phyloP scores from a whole-genome alignment of 208 protist genomes.

The Acanthamoeba divionensis region DNA sequence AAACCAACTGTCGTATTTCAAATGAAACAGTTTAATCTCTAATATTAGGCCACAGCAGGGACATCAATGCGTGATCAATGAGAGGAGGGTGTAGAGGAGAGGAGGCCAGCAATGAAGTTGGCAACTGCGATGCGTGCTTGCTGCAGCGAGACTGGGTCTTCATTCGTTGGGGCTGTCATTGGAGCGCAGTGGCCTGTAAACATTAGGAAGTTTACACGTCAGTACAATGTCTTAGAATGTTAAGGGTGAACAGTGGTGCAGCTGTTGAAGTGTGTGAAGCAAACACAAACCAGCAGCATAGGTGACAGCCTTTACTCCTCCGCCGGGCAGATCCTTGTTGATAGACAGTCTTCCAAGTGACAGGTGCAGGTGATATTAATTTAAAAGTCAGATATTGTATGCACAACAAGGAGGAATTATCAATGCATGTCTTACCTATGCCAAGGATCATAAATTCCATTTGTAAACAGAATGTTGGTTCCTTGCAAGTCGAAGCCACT shows the following conservation, averaged over 20 bases:
- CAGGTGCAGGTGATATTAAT: too few species aligned
- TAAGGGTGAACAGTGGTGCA: neutral
- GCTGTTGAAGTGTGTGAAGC: neutral
- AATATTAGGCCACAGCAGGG: too few species aligned
- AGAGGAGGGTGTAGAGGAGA: neutral
- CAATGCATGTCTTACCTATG: too few species aligned
- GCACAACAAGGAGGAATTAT: too few species aligned
- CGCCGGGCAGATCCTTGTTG: neutral
- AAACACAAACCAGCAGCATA: neutral
- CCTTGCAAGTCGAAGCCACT: neutral
- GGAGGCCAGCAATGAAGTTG: conserved; percentile 10
- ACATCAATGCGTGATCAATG: neutral
- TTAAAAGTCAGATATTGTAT: too few species aligned
- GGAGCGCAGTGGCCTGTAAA: neutral
- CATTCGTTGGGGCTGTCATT: neutral
- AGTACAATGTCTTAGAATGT: neutral
- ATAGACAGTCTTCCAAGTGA: neutral
- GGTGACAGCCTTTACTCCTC: neutral
- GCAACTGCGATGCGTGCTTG: neutral
- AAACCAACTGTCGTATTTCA: neutral
- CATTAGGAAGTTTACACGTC: too few species aligned
- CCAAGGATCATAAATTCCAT: neutral
- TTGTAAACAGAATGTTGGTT: conserved; percentile 35
- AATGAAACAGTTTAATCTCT: too few species aligned
- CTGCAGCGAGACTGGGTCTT: neutral